Evolutionary conservation across 2,329 filamentous ascomycete genomes (phyloP), one percentile per base, ranked within the genome.

Genomic region (Arthrobotrys megalospora): DNA sequence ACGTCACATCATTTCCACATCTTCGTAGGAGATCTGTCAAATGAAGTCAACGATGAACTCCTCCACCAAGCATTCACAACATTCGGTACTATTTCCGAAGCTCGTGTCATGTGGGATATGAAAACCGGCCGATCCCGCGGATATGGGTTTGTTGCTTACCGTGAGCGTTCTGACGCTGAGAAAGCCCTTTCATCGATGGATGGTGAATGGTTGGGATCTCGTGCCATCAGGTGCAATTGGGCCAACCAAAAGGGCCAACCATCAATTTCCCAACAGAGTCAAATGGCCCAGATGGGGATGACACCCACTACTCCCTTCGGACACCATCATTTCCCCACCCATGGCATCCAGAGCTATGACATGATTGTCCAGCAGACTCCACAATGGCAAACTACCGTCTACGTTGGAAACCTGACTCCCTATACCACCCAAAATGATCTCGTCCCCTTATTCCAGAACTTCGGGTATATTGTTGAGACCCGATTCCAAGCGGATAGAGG

Each of bases 31-130:
- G 96, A 99, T 84, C 86, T 99, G 71, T 97, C 94, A 82, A 99
- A 99, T 83, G 96, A 99, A 85, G 96, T 99, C 84, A 99, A 99
- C 82, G 96, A 99, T 82, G 96, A 99, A 83, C 90, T 97, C 65
- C 88, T 99, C 21, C 88, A 92, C 14, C 94, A 97, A 85, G 96
- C 96, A 11, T 99, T 99, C 86, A 96, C 93, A 58, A 93, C 93
- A 52, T 99, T 98, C 84, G 96, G 96, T 47, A 93, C 91, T 11
- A 94, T 99, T 60, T 99, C 96, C 1, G 96, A 99, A 85, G 96
- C 96, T 77, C 94, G 96, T 82, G 96, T 99, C 80, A 99, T 99
- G 96, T 99, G 96, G 96, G 96, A 99, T 85, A 99, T 99, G 96
- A 99, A 99, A 89, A 99, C 96, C 41, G 96, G 96, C 81, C 91